Conservation (phyloP, 305 asterid species). For the Solanum hybrid region DNA sequence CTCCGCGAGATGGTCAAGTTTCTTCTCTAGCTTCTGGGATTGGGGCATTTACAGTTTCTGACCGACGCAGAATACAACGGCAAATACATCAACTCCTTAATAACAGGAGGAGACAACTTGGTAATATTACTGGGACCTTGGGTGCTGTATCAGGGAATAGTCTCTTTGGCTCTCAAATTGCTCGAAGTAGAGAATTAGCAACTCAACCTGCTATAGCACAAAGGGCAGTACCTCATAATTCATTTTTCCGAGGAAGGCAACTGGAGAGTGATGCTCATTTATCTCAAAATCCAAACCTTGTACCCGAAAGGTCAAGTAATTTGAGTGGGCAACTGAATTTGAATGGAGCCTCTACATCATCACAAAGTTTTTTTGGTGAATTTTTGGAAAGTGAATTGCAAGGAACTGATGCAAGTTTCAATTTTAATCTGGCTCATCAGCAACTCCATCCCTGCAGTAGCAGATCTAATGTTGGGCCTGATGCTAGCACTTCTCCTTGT, state of each 20-base stretch:
- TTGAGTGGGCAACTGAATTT: constrained; percentile 27
- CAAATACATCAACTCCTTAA: constrained; percentile 54
- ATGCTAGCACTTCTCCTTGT: constrained; percentile 26
- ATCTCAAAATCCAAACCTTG: constrained; percentile 22
- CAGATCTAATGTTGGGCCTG: constrained; percentile 31
- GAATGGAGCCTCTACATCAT: constrained; percentile 52
- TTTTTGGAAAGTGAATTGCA: constrained; percentile 24
- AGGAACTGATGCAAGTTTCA: constrained; percentile 26
- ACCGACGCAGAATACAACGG: constrained; percentile 64
- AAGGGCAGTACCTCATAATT: constrained; percentile 16
- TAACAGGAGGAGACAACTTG: constrained; percentile 43
- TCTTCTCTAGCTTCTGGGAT: constrained; percentile 43
- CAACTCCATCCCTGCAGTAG: constrained; percentile 47
- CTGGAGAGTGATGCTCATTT: constrained; percentile 15
- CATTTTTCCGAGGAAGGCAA: constrained; percentile 28
- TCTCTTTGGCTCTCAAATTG: constrained; percentile 41
- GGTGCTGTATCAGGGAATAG: constrained; percentile 29
- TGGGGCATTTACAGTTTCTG: constrained; percentile 52
- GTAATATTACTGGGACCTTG: constrained; percentile 6
- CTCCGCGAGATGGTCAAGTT: constrained; percentile 46
- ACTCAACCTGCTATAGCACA: constrained; percentile 22
- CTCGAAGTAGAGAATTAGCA: constrained; percentile 17
- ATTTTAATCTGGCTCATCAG: constrained; percentile 35
- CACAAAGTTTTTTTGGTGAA: constrained; percentile 25
- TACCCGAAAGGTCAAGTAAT: constrained; percentile 27